Evolutionary conservation across 2,329 filamentous ascomycete species (phyloP), one percentile per base, ranked within the genome.

Genomic region (Cytospora leucostoma): DNA sequence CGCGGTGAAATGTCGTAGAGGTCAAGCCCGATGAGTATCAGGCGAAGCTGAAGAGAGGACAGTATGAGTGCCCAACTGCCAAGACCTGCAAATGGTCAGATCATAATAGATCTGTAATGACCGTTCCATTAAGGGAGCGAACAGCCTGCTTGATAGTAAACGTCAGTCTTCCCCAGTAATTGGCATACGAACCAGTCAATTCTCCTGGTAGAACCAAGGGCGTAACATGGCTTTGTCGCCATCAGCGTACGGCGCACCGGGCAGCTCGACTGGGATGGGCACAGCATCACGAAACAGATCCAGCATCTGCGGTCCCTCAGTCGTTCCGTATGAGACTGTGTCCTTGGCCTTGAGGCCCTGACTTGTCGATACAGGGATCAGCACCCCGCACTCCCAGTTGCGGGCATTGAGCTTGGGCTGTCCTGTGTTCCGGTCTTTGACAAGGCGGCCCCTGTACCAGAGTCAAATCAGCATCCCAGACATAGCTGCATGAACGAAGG

Each of bases 361-460:
- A 66, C 59, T 71, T 62, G 50, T 67, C 70, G 44, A 34, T 32
- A 90, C 79, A 11, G 88, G 87, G 49, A 97, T 74, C 32, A 98
- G 70, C 1, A 99, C 91, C 40, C 95, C 95, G 72, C 93, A 97
- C 77, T 98, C 95, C 93, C 94, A 98, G 74, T 98, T 99, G 61
- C 91, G 87, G 74, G 90, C 93, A 66, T 84, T 93, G 67, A 98
- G 81, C 74, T 92, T 96, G 13, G 87, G 84, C 66, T 84, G 76
- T 66, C 88, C 88, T 2, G 85, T 89, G 8, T 74, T 76, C 68
- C 83, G 86, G 70, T 96, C 89, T 70, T 88, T 87, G 60, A 88
- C 85, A 35, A 97, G 76, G 54, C 87, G 87, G 27, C 94, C 95
- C 63, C 59, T 59, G 32, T 40, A 37, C 61, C 57, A 61, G 51